Conservation (phyloP, 2,329 filamentous ascomycete species). For the Bipolaris cookei region DNA sequence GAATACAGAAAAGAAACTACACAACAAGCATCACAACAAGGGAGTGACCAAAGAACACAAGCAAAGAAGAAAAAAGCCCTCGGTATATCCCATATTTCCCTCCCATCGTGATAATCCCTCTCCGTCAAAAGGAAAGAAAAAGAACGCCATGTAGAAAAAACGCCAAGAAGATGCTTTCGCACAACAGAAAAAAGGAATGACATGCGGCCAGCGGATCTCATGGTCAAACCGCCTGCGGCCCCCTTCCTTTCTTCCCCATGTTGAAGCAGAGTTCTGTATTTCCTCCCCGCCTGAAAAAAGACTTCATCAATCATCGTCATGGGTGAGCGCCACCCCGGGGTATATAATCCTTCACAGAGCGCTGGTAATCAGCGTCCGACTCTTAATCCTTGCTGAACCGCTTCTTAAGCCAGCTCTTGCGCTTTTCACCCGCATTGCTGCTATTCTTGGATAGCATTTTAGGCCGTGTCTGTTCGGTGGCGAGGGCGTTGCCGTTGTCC, state of each 20-base stretch:
- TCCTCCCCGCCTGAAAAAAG: no score
- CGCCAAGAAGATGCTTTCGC: not conserved
- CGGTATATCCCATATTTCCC: no score
- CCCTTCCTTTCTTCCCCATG: not conserved
- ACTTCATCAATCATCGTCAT: no score
- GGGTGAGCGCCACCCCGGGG: not conserved
- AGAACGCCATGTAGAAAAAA: not conserved
- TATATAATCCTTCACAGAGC: not conserved
- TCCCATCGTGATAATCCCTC: no score
- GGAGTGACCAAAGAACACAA: no score
- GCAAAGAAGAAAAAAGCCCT: no score
- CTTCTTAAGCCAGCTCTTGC: conserved; percentile 87
- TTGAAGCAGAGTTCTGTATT: no score
- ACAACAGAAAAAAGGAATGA: not conserved
- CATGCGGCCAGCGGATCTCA: not conserved
- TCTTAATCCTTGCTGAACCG: conserved; percentile 72
- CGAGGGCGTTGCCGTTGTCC: conserved; percentile 21
- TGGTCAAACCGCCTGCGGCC: not conserved
- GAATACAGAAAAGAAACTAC: no score
- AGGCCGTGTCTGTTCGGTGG: conserved; percentile 19
- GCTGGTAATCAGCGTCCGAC: not conserved
- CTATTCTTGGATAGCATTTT: conserved; percentile 33
- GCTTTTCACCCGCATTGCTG: conserved; percentile 59
- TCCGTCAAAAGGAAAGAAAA: no score
- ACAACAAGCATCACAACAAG: no score